Base-by-base conservation (phyloP, 2,329 filamentous ascomycete species). In the Fusarium keratoplasticum region DNA sequence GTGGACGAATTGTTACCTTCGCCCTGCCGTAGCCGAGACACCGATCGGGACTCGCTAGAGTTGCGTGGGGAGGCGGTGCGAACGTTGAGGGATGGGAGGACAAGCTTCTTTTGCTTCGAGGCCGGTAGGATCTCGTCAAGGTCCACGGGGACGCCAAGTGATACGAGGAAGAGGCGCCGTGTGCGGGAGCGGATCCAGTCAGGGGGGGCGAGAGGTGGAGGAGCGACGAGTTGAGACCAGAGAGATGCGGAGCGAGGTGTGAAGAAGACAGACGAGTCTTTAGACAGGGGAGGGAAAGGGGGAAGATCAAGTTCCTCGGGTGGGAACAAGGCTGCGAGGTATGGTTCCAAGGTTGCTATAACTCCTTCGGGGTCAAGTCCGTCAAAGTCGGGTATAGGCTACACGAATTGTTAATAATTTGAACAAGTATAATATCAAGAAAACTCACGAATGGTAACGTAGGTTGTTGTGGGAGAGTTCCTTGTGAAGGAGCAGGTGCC, bases 131-230 rank as follows among this genome's bases (percentile, higher is more conserved):
- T 98, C 85, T 99, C 96, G 83, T 99, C 96, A 0, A 99, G 88
- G 79, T 99, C 96, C 52, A 99, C 95, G 2, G 96, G 96, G 0
- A 99, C 96, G 20, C 96, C 96, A 0, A 99, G 90, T 2, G 95
- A 98, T 63, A 99, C 95, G 47, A 99, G 91, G 82, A 99, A 99
- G 29, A 99, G 90, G 31, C 96, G 94, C 62, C 96, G 92, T 77
- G 98, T 99, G 61, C 95, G 94, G 61, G 95, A 98, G 73, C 96
- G 94, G 68, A 98, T 97, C 96, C 96, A 99, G 83, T 99, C 96
- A 1, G 96, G 96, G 7, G 96, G 96, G 79, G 98, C 95, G 40
- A 99, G 90, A 3, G 96, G 95, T 2, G 96, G 96, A 22, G 96
- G 96, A 3, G 96, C 96, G 33, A 98, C 95, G 6, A 99, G 91